Percentiles rank a stretch among this genome's conserved stretches.
Evolutionary conservation across 257 asterid genomes (phyloP).

Genomic region (Forsythia suspensa): DNA sequence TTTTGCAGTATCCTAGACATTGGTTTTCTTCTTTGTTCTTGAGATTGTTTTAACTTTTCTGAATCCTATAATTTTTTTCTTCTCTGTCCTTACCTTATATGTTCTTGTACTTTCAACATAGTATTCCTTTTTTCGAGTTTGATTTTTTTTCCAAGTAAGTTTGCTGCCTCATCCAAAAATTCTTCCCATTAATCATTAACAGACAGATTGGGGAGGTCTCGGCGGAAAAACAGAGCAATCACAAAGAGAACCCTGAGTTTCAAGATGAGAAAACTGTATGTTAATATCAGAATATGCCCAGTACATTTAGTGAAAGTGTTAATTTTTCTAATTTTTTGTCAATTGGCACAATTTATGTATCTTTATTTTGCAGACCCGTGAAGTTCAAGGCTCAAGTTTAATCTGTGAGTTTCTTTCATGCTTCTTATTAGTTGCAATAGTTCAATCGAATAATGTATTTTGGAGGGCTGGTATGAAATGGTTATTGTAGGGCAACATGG

Average conservation of each 20-base stretch:
- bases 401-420: constrained; percentile 50
- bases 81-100: constrained; percentile 4
- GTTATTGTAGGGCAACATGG: constrained; percentile 1
- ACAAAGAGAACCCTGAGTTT: constrained; percentile 25
- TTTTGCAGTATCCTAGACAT: not conserved
- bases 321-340: constrained; percentile 11
- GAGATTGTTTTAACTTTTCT: not conserved
- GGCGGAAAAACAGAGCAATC: constrained; percentile 30
- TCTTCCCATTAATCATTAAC: constrained; percentile 34
- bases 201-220: constrained; percentile 41
- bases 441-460: constrained; percentile 16
- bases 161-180: not conserved
- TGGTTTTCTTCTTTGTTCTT: not conserved
- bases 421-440: constrained; percentile 15
- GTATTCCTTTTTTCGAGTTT: not conserved
- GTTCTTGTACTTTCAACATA: not conserved
- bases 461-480: constrained; percentile 11
- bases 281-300: constrained; percentile 11
- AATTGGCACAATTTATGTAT: constrained; percentile 6
- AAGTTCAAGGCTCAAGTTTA: constrained; percentile 41
- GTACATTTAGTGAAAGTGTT: not conserved
- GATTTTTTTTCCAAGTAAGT: not conserved
- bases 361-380: constrained; percentile 44
- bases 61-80: not conserved
- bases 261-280: constrained; percentile 49